Conservation (phyloP, 495 filamentous ascomycete genomes). For the Pyronema domesticum region DNA sequence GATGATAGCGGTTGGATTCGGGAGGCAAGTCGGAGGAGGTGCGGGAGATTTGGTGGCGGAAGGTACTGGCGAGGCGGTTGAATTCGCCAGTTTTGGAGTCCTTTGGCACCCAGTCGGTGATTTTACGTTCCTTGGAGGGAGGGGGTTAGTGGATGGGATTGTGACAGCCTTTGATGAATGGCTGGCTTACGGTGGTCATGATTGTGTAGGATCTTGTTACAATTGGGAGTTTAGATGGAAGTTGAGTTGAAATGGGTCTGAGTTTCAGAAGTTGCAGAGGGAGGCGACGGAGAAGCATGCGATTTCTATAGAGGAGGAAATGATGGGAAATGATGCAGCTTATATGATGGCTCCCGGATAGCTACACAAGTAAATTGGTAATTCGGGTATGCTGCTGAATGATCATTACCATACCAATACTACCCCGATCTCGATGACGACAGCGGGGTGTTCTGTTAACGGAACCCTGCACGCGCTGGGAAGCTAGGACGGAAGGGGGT, state of each 20-base stretch:
- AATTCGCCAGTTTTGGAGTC: slow-evolving; percentile 24
- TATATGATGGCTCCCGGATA: too few relatives aligned
- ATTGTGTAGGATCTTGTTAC: too few relatives aligned
- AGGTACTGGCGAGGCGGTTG: slow-evolving; percentile 28
- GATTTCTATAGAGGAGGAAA: background rate
- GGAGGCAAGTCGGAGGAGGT: slow-evolving; percentile 47
- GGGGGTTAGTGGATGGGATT: background rate
- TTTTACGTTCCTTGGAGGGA: background rate
- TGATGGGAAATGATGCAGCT: too few relatives aligned
- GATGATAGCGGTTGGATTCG: slow-evolving; percentile 58
- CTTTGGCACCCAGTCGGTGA: slow-evolving; percentile 5
- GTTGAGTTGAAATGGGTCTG: background rate
- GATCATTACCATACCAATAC: too few relatives aligned
- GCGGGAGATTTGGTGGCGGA: slow-evolving; percentile 24
- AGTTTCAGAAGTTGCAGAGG: background rate
- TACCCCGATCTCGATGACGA: too few relatives aligned
- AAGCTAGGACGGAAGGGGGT: too few relatives aligned
- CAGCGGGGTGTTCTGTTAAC: too few relatives aligned
- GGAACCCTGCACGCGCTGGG: too few relatives aligned
- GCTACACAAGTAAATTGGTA: too few relatives aligned
- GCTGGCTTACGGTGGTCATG: too few relatives aligned
- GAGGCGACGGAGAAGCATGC: background rate
- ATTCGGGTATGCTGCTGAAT: too few relatives aligned
- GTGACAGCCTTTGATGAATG: too few relatives aligned
- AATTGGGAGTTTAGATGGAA: background rate